A percentile compares a stretch with the other conserved stretches of the same genome.
These are phyloP conservation scores for Boletus sp. DNA, from an alignment of 768 basidiomycete species.

Conservation along the genomic window DNA sequence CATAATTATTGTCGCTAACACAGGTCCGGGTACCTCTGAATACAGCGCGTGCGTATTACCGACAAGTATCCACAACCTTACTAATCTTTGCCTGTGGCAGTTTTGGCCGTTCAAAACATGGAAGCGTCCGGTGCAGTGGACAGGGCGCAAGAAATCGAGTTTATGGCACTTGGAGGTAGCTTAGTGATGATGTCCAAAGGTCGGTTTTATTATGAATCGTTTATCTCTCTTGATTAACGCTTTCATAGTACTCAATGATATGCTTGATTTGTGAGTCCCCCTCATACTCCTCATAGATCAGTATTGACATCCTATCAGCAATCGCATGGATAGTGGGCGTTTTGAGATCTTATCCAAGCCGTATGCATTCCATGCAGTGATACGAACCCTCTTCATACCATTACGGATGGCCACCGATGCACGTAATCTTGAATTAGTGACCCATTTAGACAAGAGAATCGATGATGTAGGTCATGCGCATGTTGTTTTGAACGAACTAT, in stretches of 20 bases:
- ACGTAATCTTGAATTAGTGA: slow-evolving; percentile 61
- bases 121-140: slow-evolving; percentile 71
- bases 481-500: background rate
- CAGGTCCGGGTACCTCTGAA: slow-evolving; percentile 82
- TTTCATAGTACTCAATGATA: slow-evolving; percentile 67
- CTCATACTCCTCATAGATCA: background rate
- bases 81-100: slow-evolving; percentile 19
- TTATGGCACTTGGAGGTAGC: slow-evolving; percentile 78
- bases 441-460: slow-evolving; percentile 64
- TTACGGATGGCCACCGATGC: slow-evolving; percentile 66
- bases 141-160: slow-evolving; percentile 81
- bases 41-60: slow-evolving; percentile 50
- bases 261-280: slow-evolving; percentile 66
- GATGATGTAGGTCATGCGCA: slow-evolving; percentile 43
- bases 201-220: slow-evolving; percentile 20
- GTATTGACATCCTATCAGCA: slow-evolving; percentile 38
- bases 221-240: slow-evolving; percentile 2
- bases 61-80: background rate
- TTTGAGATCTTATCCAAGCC: slow-evolving; percentile 70
- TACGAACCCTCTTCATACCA: slow-evolving; percentile 70
- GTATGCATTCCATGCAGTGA: slow-evolving; percentile 73
- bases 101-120: slow-evolving; percentile 91
- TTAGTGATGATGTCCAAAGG: slow-evolving; percentile 89
- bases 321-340: slow-evolving; percentile 82
- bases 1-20: slow-evolving; percentile 22